These are phyloP conservation scores for Tetrapisispora namnaoensis DNA, from an alignment of 805 yeast genomes.

Conservation along the genomic window DNA sequence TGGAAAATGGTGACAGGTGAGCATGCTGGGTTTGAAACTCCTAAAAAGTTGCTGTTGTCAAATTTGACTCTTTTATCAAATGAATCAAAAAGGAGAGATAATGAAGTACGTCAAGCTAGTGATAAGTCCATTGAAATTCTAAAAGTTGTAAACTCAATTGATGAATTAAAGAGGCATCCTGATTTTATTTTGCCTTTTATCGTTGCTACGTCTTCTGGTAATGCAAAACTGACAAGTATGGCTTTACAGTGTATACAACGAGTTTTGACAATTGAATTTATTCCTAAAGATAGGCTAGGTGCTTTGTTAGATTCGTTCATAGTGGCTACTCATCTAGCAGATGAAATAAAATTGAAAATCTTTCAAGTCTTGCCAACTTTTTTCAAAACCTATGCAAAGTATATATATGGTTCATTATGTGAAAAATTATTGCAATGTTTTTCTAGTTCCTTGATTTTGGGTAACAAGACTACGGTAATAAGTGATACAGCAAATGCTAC, in stretches of 20 bases:
- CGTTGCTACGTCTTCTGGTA: slow-evolving; percentile 62
- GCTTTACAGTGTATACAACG: slow-evolving; percentile 65
- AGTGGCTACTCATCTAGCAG: slow-evolving; percentile 65
- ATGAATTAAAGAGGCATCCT: slow-evolving; percentile 35
- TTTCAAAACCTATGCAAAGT: slow-evolving; percentile 50
- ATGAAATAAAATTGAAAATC: slow-evolving; percentile 78
- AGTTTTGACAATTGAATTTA: slow-evolving; percentile 42
- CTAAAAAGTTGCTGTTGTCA: slow-evolving; percentile 31
- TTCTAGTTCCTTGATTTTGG: slow-evolving; percentile 51
- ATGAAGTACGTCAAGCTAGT: slow-evolving; percentile 54
- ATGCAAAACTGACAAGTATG: slow-evolving; percentile 60
- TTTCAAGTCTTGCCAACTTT: slow-evolving; percentile 74
- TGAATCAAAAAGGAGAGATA: slow-evolving; percentile 62
- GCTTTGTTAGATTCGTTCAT: slow-evolving; percentile 56
- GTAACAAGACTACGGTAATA: slow-evolving; percentile 66
- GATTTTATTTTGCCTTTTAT: slow-evolving; percentile 61
- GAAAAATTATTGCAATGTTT: slow-evolving; percentile 57
- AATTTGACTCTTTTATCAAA: slow-evolving; percentile 54
- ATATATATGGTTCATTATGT: slow-evolving; percentile 46
- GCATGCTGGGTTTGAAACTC: slow-evolving; percentile 7
- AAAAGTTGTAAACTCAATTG: slow-evolving; percentile 27
- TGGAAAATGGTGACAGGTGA: neutral
- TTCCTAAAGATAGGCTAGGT: slow-evolving; percentile 44
- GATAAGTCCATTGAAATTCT: slow-evolving; percentile 43
- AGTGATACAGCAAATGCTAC: slow-evolving; percentile 90